Percentiles rank a stretch among this genome's conserved stretches.
Conservation (phyloP, 345 rosid species). For the Salix exigua region DNA sequence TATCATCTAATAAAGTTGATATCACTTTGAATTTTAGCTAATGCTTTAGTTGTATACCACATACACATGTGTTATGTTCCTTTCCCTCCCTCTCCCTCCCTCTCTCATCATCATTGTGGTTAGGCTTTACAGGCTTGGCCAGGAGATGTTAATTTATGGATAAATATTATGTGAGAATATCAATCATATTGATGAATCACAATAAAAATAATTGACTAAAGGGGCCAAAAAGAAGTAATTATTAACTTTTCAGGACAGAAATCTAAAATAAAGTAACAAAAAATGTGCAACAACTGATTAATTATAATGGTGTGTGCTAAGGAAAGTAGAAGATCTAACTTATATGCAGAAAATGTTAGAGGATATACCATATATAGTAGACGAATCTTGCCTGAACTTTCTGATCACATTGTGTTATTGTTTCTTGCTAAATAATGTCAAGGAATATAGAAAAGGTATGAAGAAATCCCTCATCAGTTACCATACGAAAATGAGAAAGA, state of each 20-base stretch:
- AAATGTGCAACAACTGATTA: slow-evolving; percentile 33
- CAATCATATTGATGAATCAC: slow-evolving; percentile 16
- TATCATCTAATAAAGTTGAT: slow-evolving; percentile 13
- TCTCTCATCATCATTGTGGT: slow-evolving; percentile 24
- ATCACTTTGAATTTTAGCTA: neutral
- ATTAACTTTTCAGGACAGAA: slow-evolving; percentile 37
- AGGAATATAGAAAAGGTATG: neutral
- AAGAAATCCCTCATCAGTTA: neutral
- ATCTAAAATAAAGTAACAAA: slow-evolving; percentile 9
- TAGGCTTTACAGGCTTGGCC: slow-evolving; percentile 31
- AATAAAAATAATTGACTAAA: slow-evolving; percentile 3
- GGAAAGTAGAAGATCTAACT: slow-evolving; percentile 18
- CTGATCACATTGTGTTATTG: neutral
- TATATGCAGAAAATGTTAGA: slow-evolving; percentile 6
- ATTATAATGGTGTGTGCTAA: slow-evolving; percentile 28
- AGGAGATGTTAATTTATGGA: slow-evolving; percentile 21
- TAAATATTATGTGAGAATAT: neutral
- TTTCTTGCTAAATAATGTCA: neutral
- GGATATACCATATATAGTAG: neutral
- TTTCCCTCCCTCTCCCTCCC: neutral
- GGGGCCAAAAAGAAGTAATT: slow-evolving; percentile 42
- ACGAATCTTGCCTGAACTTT: neutral
- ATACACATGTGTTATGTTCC: slow-evolving; percentile 29
- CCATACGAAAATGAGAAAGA: neutral
- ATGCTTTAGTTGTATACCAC: slow-evolving; percentile 17